These are phyloP conservation scores for Glomus cerebriforme DNA, from an alignment of 192 early-diverging fungal genomes.

Conservation along the genomic window DNA sequence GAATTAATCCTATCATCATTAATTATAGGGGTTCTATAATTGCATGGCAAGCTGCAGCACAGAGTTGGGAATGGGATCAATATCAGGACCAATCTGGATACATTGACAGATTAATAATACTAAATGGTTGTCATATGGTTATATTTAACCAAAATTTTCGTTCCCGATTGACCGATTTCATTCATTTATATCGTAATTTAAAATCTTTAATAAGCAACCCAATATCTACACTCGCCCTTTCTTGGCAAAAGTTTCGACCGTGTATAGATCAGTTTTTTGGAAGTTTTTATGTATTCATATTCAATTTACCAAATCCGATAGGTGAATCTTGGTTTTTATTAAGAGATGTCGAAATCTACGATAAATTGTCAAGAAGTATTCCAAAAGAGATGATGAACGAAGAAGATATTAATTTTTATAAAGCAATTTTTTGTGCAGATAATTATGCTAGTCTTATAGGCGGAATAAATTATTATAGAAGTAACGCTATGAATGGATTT, in stretches of 20 bases:
- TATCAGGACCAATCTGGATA: neutral
- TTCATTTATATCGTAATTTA: neutral
- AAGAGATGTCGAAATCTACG: neutral
- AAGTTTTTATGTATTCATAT: neutral
- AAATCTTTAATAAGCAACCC: neutral
- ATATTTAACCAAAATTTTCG: neutral
- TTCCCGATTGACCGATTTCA: neutral
- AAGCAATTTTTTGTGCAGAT: constrained; percentile 4
- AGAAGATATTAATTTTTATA: constrained; percentile 25
- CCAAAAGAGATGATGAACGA: neutral
- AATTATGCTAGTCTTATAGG: constrained; percentile 13
- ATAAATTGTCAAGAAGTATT: neutral
- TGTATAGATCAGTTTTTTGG: neutral
- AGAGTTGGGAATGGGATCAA: constrained; percentile 25
- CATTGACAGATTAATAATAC: neutral
- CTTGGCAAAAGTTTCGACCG: neutral
- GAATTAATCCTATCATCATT: neutral
- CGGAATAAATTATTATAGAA: constrained; percentile 28
- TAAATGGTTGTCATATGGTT: neutral
- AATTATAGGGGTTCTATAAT: neutral
- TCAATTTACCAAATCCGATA: neutral
- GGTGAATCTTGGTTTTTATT: neutral
- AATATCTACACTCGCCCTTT: neutral
- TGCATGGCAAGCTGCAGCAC: constrained; percentile 16
- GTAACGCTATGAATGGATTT: neutral